Conservation (phyloP, 192 early-diverging fungal species). For the Haplosporangium gracile region DNA sequence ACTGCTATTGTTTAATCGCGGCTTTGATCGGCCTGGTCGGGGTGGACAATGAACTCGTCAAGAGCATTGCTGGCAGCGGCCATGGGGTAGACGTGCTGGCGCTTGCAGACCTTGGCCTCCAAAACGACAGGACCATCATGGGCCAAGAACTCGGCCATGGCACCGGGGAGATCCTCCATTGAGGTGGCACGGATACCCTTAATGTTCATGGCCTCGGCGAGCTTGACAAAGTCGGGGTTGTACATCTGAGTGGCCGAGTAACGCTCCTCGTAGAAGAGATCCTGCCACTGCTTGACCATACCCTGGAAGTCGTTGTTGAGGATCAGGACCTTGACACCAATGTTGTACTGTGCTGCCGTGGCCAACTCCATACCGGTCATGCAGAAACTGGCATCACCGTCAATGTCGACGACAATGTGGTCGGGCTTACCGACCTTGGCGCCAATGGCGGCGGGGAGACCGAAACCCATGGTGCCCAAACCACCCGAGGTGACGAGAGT, state of each 20-base stretch:
- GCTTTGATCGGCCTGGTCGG: constrained; percentile 32
- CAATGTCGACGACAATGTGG: constrained; percentile 97
- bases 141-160: constrained; percentile 92
- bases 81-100: constrained; percentile 98
- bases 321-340: constrained; percentile 96
- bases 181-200: constrained; percentile 89
- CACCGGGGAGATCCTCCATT: constrained; percentile 85
- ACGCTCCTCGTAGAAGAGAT: constrained; percentile 98
- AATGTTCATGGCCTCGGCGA: constrained; percentile 94
- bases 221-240: constrained; percentile 99
- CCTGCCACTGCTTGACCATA: constrained; percentile 96
- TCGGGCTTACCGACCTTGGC: constrained; percentile 96
- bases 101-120: constrained; percentile 91
- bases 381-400: constrained; percentile 98
- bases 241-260: constrained; percentile 95
- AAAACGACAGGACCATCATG: constrained; percentile 90
- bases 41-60: constrained; percentile 87
- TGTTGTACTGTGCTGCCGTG: constrained; percentile 97
- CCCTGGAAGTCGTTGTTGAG: constrained; percentile 99
- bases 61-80: constrained; percentile 94
- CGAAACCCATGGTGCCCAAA: constrained; percentile 99
- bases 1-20: constrained; percentile 19
- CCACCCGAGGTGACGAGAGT: constrained; percentile 95
- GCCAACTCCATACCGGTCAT: constrained; percentile 99
- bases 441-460: constrained; percentile 95